Evolutionary conservation across 2,329 filamentous ascomycete species (phyloP), one percentile per base, ranked within the genome.

Genomic region (Trichothecium sympodiale): DNA sequence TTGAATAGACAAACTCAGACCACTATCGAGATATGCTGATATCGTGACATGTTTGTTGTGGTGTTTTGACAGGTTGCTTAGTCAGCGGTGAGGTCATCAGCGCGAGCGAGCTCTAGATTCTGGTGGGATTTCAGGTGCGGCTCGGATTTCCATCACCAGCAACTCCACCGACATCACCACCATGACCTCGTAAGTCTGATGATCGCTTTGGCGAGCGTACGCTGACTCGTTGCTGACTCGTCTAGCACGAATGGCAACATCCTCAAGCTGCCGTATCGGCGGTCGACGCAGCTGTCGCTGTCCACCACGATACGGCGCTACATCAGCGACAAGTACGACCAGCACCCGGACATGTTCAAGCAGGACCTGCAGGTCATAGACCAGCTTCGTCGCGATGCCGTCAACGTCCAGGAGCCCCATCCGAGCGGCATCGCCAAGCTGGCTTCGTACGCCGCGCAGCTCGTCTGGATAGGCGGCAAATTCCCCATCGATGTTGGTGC

Each of bases 271-370:
- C 88, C 89, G 8, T 96, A 96, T 61, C 85, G 89, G 49, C 83
- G 80, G 54, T 89, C 87, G 35, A 77, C 83, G 44, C 71, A 80
- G 38, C 69, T 94, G 29, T 82, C 81, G 40, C 72, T 96, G 42
- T 82, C 84, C 37, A 69, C 76, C 41, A 83, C 87, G 34, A 87
- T 98, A 55, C 86, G 84, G 45, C 80, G 91, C 55, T 96, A 98
- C 65, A 96, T 98, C 52, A 94, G 87, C 42, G 81, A 77, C 59
- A 95, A 96, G 70, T 96, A 96, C 80, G 89, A 96, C 60, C 91
- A 98, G 57, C 89, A 94, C 55, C 89, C 91, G 25, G 87, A 95
- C 59, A 94, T 94, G 81, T 98, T 98, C 60, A 76, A 77, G 43
- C 74, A 84, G 44, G 91, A 98, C 62, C 76, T 77, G 39, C 78